Percentiles rank a stretch among this genome's conserved stretches.
These are phyloP conservation scores for Phlyctochytrium bullatum DNA, from an alignment of 192 early-diverging fungal genomes.

Conservation along the genomic window DNA sequence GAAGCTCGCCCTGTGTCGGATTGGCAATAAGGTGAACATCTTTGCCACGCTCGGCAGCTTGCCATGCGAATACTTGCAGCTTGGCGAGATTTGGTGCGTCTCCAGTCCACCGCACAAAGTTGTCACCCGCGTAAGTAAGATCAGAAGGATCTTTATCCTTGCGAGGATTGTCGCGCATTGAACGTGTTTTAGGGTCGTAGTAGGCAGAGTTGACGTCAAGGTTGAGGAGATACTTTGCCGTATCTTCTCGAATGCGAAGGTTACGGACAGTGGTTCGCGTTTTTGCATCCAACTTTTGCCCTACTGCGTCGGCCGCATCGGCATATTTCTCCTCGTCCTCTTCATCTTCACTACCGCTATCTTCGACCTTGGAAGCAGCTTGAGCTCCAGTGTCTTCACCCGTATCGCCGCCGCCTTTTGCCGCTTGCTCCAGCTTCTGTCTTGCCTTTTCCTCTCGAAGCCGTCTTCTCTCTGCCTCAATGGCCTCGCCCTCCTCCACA, in stretches of 20 bases:
- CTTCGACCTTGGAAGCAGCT: neutral
- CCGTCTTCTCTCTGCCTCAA: slow-evolving; percentile 84
- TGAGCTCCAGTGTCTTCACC: neutral
- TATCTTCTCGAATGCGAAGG: slow-evolving; percentile 98
- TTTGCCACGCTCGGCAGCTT: slow-evolving; percentile 79
- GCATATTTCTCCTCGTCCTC: slow-evolving; percentile 91
- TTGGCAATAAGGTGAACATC: slow-evolving; percentile 90
- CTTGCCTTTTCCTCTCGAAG: slow-evolving; percentile 65
- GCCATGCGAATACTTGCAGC: slow-evolving; percentile 92
- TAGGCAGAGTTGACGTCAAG: slow-evolving; percentile 91
- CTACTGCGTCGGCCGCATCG: slow-evolving; percentile 78
- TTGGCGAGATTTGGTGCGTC: slow-evolving; percentile 78
- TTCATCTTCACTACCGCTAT: slow-evolving; percentile 55
- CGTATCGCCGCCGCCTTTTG: slow-evolving; percentile 9
- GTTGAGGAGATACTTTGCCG: slow-evolving; percentile 97
- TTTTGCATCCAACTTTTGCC: slow-evolving; percentile 84
- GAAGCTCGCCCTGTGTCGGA: slow-evolving; percentile 90
- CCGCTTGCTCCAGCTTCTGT: slow-evolving; percentile 31
- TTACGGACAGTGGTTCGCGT: slow-evolving; percentile 93
- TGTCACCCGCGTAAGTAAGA: slow-evolving; percentile 79
- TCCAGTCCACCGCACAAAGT: slow-evolving; percentile 88
- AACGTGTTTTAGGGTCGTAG: slow-evolving; percentile 98
- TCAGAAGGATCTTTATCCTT: slow-evolving; percentile 59
- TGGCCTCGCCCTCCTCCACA: slow-evolving; percentile 85
- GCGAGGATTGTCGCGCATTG: slow-evolving; percentile 97